Conservation (phyloP, 257 asterid genomes). For the Solanum tarijense region DNA sequence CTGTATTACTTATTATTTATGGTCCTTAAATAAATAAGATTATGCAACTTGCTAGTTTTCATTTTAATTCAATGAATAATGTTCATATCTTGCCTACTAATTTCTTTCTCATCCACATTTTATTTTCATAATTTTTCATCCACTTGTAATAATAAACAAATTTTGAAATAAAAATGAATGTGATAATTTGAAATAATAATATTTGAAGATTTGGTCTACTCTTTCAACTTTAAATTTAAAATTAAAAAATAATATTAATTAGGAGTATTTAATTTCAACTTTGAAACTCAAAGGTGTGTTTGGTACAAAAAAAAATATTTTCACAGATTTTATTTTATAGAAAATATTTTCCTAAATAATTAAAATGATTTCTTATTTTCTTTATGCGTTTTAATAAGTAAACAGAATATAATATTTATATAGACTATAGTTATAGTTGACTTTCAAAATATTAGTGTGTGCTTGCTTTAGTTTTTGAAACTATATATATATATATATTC, state of each 20-base stretch:
- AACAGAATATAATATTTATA: not conserved
- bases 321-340: too few species aligned
- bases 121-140: not conserved
- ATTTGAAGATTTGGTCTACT: not conserved
- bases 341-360: not conserved
- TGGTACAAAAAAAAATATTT: not conserved
- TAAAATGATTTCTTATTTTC: too few species aligned
- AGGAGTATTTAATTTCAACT: not conserved
- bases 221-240: not conserved
- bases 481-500: not conserved
- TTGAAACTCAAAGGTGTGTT: not conserved
- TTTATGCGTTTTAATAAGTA: not conserved
- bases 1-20: not conserved
- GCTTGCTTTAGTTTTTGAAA: not conserved
- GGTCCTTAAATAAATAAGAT: not conserved
- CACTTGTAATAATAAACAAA: not conserved
- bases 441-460: not conserved
- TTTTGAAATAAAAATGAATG: not conserved
- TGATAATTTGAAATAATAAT: not conserved
- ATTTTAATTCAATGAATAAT: not conserved
- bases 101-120: not conserved
- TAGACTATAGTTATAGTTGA: not conserved
- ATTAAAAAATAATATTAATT: not conserved
- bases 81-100: not conserved
- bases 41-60: not conserved